Evolutionary conservation across 495 filamentous ascomycete species (phyloP), one percentile per base, ranked within the genome.

Genomic region (Neurospora hispaniola): DNA sequence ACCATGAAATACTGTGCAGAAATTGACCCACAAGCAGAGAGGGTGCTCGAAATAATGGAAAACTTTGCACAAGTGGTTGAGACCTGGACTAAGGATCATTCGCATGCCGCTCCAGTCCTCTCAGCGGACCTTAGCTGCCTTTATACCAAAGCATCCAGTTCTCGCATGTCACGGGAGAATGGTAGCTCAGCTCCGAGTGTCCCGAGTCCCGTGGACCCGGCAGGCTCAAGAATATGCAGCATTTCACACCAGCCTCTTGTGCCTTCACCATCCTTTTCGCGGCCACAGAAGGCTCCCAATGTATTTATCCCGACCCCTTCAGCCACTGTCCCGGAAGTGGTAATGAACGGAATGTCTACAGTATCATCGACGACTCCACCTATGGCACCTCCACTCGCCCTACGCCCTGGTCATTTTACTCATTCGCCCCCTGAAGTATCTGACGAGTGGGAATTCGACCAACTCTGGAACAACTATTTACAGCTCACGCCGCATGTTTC

Each of bases 1-100:
- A 89, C 92, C 69, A 85, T 93, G 70, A 80, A 79, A 0, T 88
- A 89, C 72, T 92, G 90, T 74, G 86, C 86, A 39, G 83, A 88
- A 12, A 85, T 81, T 59, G 90, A 93, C 76, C 87, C 88, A 7
- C 90, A 92, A 79, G 90, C 90, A 18, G 84, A 83, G 35, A 87
- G 89, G 42, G 86, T 90, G 46, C 83, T 83, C n/a, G 88, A 89
- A 42, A 91, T 93, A 70, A 81, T 92, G 54, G 85, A 85, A 44
- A 86, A 85, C 62, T 92, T 93, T 74, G 82, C 87, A 11, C 80
- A 82, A 35, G 89, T 89, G 12, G 86, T 90, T 5, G 68, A 42
- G 71, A 80, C 76, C 12, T 46, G 80, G 86, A 77, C 85, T 79
- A 74, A 73, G 79, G 84, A 78, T 78, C 79, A 72, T 78, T 78